Percentiles rank a stretch among this genome's conserved stretches.
Evolutionary conservation across 352 stramenopile species (phyloP).

Genomic region (Thraustochytrium striatum): DNA sequence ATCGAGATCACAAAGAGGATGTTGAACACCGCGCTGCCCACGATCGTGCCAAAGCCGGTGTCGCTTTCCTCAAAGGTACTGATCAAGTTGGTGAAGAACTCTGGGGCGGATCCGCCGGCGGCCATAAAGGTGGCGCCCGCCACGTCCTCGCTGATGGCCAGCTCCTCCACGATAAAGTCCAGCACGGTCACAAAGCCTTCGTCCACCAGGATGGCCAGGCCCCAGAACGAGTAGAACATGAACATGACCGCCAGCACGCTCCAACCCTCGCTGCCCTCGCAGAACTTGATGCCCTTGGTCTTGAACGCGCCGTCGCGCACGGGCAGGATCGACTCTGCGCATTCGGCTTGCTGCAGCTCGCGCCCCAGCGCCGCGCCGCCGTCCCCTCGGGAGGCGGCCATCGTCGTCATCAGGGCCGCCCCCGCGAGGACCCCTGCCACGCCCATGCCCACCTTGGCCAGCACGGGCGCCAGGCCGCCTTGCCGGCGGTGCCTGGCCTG

Average conservation of each 20-base stretch:
- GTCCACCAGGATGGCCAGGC: slow-evolving; percentile 55
- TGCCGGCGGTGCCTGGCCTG: no score
- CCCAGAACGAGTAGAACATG: slow-evolving; percentile 53
- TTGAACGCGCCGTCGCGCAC: slow-evolving; percentile 8
- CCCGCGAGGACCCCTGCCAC: background rate
- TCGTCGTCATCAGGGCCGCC: background rate
- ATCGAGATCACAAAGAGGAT: slow-evolving; percentile 74
- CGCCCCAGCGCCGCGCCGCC: background rate
- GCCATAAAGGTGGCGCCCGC: slow-evolving; percentile 73
- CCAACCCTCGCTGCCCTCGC: background rate
- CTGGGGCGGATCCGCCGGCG: slow-evolving; percentile 66
- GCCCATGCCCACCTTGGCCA: background rate
- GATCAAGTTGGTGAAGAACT: slow-evolving; percentile 69
- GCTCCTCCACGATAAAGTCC: slow-evolving; percentile 56
- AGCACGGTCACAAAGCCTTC: slow-evolving; percentile 74
- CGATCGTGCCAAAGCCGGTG: slow-evolving; percentile 76
- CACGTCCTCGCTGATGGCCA: slow-evolving; percentile 58
- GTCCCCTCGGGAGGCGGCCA: background rate
- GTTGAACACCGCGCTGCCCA: slow-evolving; percentile 76
- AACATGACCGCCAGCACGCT: background rate
- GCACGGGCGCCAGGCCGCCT: no score
- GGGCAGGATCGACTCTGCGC: background rate
- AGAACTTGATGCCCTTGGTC: background rate
- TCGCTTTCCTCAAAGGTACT: slow-evolving; percentile 67
- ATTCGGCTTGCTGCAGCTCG: background rate